Percentiles rank a stretch among this genome's conserved stretches.
Evolutionary conservation across 78 protist genomes (phyloP).

Genomic region (Planoprotostelium fungivorum): DNA sequence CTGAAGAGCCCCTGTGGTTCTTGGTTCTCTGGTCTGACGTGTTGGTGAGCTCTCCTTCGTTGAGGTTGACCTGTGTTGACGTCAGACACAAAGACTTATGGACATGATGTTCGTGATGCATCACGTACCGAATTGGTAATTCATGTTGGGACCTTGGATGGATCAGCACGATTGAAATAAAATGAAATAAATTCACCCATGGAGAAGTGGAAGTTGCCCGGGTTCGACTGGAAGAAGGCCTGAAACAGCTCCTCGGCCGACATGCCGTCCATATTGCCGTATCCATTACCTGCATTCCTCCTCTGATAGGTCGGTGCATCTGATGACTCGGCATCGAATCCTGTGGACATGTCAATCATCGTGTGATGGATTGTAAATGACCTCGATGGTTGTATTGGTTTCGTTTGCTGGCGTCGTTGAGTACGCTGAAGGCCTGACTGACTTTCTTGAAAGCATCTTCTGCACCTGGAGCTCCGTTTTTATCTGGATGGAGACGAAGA

Average conservation of each 20-base stretch:
- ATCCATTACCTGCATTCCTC: background rate
- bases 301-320: background rate
- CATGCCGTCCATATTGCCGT: background rate
- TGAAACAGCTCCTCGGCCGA: background rate
- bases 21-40: background rate
- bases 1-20: background rate
- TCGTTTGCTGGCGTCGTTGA: background rate
- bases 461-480: slow-evolving; percentile 66
- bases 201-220: background rate
- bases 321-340: background rate
- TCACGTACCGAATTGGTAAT: background rate
- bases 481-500: slow-evolving; percentile 64
- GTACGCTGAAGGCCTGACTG: background rate
- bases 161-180: background rate
- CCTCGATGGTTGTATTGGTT: background rate
- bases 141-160: background rate
- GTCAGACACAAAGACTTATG: background rate
- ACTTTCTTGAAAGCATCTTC: slow-evolving; percentile 64
- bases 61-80: no score
- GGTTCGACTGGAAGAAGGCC: background rate
- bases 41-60: no score
- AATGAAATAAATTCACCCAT: background rate
- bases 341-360: background rate
- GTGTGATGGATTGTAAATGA: background rate
- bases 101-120: background rate